Evolutionary conservation across 2,329 filamentous ascomycete species (phyloP).

Genomic region (Fusarium sp.): DNA sequence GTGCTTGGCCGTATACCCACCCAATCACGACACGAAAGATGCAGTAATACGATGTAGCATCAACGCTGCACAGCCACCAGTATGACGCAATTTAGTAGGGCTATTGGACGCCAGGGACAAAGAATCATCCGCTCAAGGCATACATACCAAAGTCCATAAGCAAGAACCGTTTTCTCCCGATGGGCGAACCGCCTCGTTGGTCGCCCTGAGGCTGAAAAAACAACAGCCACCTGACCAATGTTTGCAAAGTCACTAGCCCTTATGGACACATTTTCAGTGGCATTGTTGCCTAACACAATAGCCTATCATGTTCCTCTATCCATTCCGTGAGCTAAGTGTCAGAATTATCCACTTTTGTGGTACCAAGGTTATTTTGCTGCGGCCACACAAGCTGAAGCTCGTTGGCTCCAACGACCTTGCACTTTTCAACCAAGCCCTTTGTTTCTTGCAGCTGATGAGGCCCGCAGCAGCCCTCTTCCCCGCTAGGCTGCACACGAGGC

Average conservation of each 20-base stretch:
- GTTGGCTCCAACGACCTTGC: background rate
- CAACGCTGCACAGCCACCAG: background rate
- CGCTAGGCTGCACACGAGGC: background rate
- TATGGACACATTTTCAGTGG: background rate
- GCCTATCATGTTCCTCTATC: background rate
- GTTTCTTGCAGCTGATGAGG: conserved; percentile 1
- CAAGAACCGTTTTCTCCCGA: background rate
- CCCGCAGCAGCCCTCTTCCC: background rate
- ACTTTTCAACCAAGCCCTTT: background rate
- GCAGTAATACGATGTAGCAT: background rate
- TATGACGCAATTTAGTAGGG: background rate
- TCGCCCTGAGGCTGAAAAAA: background rate
- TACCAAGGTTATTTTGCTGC: background rate
- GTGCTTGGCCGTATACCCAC: background rate
- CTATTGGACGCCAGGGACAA: background rate
- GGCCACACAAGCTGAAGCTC: background rate
- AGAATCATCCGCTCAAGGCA: background rate
- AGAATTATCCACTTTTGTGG: conserved; percentile 3
- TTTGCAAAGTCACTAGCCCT: background rate
- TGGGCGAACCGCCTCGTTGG: background rate
- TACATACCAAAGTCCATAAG: background rate
- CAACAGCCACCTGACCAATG: background rate
- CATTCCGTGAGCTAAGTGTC: background rate
- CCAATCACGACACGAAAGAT: background rate
- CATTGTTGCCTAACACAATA: background rate